phyloP scores from a whole-genome alignment of 2,329 filamentous ascomycete genomes.

The Lachnellula cervina region DNA sequence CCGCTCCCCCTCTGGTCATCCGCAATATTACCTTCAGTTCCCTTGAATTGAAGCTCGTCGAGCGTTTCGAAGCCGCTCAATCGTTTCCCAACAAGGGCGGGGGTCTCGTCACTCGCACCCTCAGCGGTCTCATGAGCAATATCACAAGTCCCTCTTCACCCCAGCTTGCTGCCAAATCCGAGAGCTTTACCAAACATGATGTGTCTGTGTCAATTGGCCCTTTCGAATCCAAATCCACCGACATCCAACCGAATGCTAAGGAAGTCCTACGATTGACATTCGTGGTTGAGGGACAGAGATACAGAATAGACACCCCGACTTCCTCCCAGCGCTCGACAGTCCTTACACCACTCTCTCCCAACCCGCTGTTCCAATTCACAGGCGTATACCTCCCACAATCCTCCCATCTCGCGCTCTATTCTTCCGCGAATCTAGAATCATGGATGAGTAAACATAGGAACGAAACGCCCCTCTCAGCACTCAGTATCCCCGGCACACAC shows the following conservation, averaged over 20 bases:
- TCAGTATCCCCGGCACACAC: conserved; percentile 93
- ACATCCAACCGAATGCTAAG: conserved; percentile 53
- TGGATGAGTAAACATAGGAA: conserved; percentile 82
- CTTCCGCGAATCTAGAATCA: conserved; percentile 59
- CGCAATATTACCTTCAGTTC: conserved; percentile 75
- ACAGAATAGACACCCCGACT: conserved; percentile 69
- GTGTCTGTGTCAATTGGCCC: conserved; percentile 60
- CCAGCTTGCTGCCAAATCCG: conserved; percentile 46
- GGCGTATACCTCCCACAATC: conserved; percentile 58
- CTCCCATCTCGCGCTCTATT: conserved; percentile 60
- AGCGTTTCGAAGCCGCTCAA: conserved; percentile 61
- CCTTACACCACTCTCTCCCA: conserved; percentile 52
- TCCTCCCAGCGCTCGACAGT: conserved; percentile 53
- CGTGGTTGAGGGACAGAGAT: conserved; percentile 56
- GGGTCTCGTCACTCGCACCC: conserved; percentile 41
- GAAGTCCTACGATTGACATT: conserved; percentile 74
- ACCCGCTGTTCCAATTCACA: conserved; percentile 53
- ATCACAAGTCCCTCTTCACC: conserved; percentile 35
- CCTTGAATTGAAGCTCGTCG: conserved; percentile 67
- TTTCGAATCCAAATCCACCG: conserved; percentile 61
- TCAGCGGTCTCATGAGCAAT: conserved; percentile 41
- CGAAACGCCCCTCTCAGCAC: conserved; percentile 66
- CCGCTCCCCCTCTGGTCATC: conserved; percentile 53
- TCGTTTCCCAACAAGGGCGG: conserved; percentile 29
- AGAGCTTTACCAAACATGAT: conserved; percentile 57